Evolutionary conservation across 345 rosid genomes (phyloP).

Genomic region (Erucastrum elatum): DNA sequence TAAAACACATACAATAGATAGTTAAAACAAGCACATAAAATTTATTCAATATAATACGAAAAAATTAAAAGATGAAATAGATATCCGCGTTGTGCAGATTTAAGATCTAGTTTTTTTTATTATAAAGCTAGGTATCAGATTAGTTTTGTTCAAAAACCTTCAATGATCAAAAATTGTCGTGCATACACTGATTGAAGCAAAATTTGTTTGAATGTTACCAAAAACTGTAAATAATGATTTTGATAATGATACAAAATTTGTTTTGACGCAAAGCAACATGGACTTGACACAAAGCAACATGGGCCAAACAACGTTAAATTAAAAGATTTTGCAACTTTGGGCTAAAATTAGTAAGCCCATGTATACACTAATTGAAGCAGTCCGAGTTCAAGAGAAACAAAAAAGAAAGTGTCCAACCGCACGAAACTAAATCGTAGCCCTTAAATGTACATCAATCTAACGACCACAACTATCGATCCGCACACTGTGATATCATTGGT

Average conservation of each 20-base stretch:
- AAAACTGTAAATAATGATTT: not conserved
- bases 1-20: no score
- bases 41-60: no score
- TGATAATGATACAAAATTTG: not conserved
- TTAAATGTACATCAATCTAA: constrained; percentile 26
- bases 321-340: not conserved
- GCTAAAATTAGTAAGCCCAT: not conserved
- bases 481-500: constrained; percentile 47
- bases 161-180: not conserved
- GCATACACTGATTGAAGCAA: no score
- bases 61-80: no score
- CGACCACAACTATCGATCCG: constrained; percentile 38
- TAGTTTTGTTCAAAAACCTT: not conserved
- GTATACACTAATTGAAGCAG: not conserved
- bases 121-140: not conserved
- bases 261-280: not conserved
- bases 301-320: no score
- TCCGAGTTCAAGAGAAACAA: not conserved
- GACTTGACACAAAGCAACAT: not conserved
- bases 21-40: no score
- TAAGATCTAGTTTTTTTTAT: no score
- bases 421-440: constrained; percentile 36
- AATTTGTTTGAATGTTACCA: not conserved
- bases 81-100: no score
- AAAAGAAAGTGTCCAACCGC: not conserved